Evolutionary conservation across 192 early-diverging fungal species (phyloP), one percentile per base, ranked within the genome.

Genomic region (Entomortierella lignicola): DNA sequence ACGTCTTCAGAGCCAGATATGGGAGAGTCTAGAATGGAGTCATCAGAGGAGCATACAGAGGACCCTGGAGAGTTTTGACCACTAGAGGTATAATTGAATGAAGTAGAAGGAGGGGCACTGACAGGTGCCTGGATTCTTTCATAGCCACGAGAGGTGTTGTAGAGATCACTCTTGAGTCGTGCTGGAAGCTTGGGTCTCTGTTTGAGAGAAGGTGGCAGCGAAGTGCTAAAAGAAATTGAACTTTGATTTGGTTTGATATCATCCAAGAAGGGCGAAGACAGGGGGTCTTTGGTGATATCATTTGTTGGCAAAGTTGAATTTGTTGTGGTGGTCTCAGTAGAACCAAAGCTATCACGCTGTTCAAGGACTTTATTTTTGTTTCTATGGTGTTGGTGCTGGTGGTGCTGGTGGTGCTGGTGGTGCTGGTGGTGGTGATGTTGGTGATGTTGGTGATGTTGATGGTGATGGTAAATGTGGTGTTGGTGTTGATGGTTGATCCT

Each of bases 51-150:
- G 32, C 66, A 63, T 21, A 66, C 27, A 1, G 75, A 79, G 23
- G 66, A 61, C 0, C 75, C 62, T 21, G 75, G 75, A 1, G 75
- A 79, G 31, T 79, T 79, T 61, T 70, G 66, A 26, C 75, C 75
- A 39, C 67, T 70, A 26, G 75, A 79, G 42, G 75, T 79, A 55
- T 79, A 79, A 39, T 79, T 50, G 2, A 60, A 10, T 31, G 20
- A 50, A 31, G 47, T 37, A 23, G 57, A 17, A 12, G 61, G 21
- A 12, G 70, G 21, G 27, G 53, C 60, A 17, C 34, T 25, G 52
- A 15, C 18, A 20, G 17, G 27, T 55, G 59, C 21, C 26, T 26
- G 58, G 23, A 17, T 51, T 41, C 21, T 39, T 39, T 26, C 31
- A n/a, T 43, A 26, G 18, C 30, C 57, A 59, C 15, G 56, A 17